Evolutionary conservation across 2,329 filamentous ascomycete species (phyloP).

Genomic region (Claviceps citrina): DNA sequence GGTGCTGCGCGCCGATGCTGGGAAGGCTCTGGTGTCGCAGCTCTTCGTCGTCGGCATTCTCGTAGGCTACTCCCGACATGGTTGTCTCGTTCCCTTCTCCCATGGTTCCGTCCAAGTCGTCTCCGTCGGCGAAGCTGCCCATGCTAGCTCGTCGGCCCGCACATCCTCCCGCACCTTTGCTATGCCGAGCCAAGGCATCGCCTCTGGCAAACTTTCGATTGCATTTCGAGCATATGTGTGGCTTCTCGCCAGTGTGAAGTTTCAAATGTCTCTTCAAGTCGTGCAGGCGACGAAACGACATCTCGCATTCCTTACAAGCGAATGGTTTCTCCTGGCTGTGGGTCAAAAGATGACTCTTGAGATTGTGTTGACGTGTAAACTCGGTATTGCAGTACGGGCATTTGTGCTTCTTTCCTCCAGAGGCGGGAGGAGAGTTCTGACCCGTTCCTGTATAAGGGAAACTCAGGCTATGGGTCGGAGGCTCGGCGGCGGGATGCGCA

Average conservation of each 20-base stretch:
- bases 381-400: slow-evolving; percentile 94
- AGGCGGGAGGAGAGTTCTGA: slow-evolving; percentile 42
- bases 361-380: slow-evolving; percentile 92
- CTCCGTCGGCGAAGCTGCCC: slow-evolving; percentile 65
- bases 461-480: slow-evolving; percentile 37
- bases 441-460: slow-evolving; percentile 35
- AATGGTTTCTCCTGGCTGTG: slow-evolving; percentile 98
- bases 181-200: slow-evolving; percentile 85
- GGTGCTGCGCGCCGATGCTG: slow-evolving; percentile 57
- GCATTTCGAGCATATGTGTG: slow-evolving; percentile 88
- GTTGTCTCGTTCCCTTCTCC: slow-evolving; percentile 37
- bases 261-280: slow-evolving; percentile 94
- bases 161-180: slow-evolving; percentile 89
- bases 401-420: slow-evolving; percentile 69
- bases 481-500: slow-evolving; percentile 27
- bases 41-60: slow-evolving; percentile 44
- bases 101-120: slow-evolving; percentile 45
- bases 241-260: slow-evolving; percentile 88
- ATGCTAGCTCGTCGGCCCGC: slow-evolving; percentile 79
- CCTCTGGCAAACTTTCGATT: slow-evolving; percentile 88
- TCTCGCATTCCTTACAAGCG: slow-evolving; percentile 81
- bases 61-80: slow-evolving; percentile 43
- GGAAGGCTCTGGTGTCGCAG: slow-evolving; percentile 56
- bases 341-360: slow-evolving; percentile 92
- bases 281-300: slow-evolving; percentile 81